Conservation (phyloP, 352 stramenopile genomes). For the Pythium rishiriense region DNA sequence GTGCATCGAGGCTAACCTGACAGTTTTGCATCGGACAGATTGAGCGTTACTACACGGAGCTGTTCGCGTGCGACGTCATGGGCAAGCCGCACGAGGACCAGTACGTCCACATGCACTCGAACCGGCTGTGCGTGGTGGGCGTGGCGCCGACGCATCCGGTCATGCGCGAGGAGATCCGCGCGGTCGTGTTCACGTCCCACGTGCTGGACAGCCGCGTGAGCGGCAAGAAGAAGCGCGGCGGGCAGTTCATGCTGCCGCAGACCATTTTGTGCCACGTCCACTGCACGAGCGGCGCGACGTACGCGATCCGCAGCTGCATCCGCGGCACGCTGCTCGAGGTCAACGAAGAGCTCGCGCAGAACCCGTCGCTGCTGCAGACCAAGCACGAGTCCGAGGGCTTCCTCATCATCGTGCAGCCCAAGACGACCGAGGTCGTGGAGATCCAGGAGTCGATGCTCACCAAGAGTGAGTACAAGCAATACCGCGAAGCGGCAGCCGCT, state of each 20-base stretch:
- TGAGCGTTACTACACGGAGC: slow-evolving; percentile 86
- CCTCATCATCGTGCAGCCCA: slow-evolving; percentile 81
- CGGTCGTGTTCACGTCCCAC: slow-evolving; percentile 62
- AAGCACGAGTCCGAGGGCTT: slow-evolving; percentile 77
- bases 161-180: slow-evolving; percentile 61
- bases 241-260: slow-evolving; percentile 66
- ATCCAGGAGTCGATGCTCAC: slow-evolving; percentile 83
- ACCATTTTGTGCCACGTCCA: slow-evolving; percentile 68
- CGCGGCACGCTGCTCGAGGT: slow-evolving; percentile 78
- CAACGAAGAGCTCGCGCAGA: slow-evolving; percentile 61
- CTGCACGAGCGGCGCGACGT: slow-evolving; percentile 61
- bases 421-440: slow-evolving; percentile 71
- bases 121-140: slow-evolving; percentile 81
- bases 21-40: slow-evolving; percentile 39
- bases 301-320: slow-evolving; percentile 76
- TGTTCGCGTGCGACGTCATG: slow-evolving; percentile 83
- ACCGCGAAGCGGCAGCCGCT: slow-evolving; percentile 31
- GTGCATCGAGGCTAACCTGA: neutral
- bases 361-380: slow-evolving; percentile 62
- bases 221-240: slow-evolving; percentile 89
- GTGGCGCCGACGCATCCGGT: slow-evolving; percentile 65
- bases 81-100: slow-evolving; percentile 69
- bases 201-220: slow-evolving; percentile 72
- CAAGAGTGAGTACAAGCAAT: slow-evolving; percentile 77
- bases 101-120: slow-evolving; percentile 90